Conservation (phyloP, 108 stramenopile genomes). For the Cyclostephanos invisitatus region DNA sequence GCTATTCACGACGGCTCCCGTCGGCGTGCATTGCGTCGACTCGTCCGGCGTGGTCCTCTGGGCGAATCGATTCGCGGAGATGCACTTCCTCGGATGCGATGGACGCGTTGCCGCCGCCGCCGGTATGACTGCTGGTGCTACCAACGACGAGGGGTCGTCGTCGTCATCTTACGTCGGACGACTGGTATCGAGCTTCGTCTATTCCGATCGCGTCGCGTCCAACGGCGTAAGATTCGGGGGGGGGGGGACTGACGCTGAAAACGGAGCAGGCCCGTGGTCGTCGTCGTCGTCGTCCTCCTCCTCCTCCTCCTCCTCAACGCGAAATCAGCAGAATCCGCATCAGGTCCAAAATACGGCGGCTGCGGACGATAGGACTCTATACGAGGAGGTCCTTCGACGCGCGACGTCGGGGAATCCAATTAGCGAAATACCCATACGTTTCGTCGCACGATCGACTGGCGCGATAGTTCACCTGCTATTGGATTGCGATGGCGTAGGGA, state of each 20-base stretch:
- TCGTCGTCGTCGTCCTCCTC: constrained; percentile 4
- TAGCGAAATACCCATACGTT: constrained; percentile 52
- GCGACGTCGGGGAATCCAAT: constrained; percentile 47
- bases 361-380: constrained; percentile 49
- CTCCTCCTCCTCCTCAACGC: background rate
- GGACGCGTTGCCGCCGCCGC: too few species aligned
- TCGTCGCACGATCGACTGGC: constrained; percentile 48
- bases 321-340: background rate
- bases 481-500: constrained; percentile 51
- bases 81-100: constrained; percentile 55
- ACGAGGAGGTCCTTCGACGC: constrained; percentile 49
- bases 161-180: constrained; percentile 60
- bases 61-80: constrained; percentile 56
- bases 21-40: constrained; percentile 60
- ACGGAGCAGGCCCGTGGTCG: too few species aligned
- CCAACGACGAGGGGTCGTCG: constrained; percentile 11
- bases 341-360: constrained; percentile 8
- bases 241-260: too few species aligned
- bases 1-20: constrained; percentile 61
- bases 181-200: constrained; percentile 45
- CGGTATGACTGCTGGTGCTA: too few species aligned
- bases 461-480: constrained; percentile 45
- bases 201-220: constrained; percentile 19
- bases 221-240: constrained; percentile 1
- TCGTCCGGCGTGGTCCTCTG: constrained; percentile 43